phyloP scores from a whole-genome alignment of 1,284 basidiomycete species.

The Phellopilus nigrolimitatus region DNA sequence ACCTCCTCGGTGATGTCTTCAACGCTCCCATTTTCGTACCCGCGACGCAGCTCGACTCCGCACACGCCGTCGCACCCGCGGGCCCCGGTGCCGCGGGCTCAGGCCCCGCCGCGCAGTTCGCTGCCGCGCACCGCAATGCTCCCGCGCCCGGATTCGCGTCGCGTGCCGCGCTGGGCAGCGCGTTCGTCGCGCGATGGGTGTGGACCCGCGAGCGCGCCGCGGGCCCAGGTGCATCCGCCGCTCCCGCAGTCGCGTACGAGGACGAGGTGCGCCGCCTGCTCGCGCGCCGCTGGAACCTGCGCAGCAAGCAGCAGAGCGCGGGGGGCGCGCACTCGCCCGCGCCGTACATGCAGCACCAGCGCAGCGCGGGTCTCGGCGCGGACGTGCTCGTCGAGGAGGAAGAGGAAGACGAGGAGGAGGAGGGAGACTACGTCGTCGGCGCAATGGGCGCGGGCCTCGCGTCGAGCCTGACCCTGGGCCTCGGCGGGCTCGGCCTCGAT shows the following conservation, averaged over 20 bases:
- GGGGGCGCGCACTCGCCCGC: slow-evolving; percentile 52
- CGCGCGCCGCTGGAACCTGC: slow-evolving; percentile 67
- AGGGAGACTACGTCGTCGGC: slow-evolving; percentile 39
- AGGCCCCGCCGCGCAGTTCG: slow-evolving; percentile 14
- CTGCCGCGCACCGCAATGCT: slow-evolving; percentile 57
- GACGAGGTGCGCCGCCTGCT: slow-evolving; percentile 69
- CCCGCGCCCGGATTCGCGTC: slow-evolving; percentile 62
- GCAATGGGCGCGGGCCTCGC: slow-evolving; percentile 28
- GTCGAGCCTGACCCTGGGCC: slow-evolving; percentile 9
- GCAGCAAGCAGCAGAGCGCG: slow-evolving; percentile 29
- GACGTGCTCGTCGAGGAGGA: slow-evolving; percentile 69
- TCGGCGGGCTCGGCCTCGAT: too few species aligned
- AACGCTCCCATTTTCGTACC: slow-evolving; percentile 72
- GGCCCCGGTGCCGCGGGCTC: slow-evolving; percentile 12
- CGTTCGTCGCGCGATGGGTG: slow-evolving; percentile 76
- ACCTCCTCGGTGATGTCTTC: slow-evolving; percentile 74
- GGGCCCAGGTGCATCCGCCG: slow-evolving; percentile 32
- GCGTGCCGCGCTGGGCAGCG: slow-evolving; percentile 63
- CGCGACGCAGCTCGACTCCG: slow-evolving; percentile 65
- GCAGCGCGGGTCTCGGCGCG: slow-evolving; percentile 51
- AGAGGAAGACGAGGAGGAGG: slow-evolving; percentile 58
- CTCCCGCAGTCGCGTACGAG: slow-evolving; percentile 58
- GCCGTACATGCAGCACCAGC: slow-evolving; percentile 20
- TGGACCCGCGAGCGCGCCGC: slow-evolving; percentile 63
- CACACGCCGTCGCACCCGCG: slow-evolving; percentile 46